Base-by-base conservation (phyloP, 495 filamentous ascomycete genomes). In the Penicillium desertorum region DNA sequence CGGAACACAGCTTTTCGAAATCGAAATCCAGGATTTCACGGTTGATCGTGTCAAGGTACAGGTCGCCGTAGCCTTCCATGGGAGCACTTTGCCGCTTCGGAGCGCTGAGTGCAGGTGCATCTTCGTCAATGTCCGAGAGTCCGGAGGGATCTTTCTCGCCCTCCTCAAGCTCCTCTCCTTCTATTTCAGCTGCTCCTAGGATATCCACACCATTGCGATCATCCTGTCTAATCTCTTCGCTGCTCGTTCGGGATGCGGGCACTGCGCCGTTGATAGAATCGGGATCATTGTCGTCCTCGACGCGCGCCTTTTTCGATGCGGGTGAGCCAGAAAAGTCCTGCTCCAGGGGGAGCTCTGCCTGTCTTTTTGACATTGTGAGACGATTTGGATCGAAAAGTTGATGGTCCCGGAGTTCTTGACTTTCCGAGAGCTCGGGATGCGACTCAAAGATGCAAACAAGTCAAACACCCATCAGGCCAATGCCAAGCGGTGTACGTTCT, bases 41-140 rank as follows among this genome's bases (percentile, higher is more conserved):
- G 74, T 97, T 86, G 73, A 99, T 93, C 3, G 93, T 98, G 73
- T 99, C 95, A 51, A 99, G 88, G 70, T 99, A 99, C 30, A 99
- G 84, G 71, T 99, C 95, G 57, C 86, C 86, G 73, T 96, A 98
- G 52, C 95, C 94, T 73, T 88, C 90, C 37, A 88, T 82, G 17
- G 94, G 94, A 27, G 86, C 88, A 32, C 76, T 75, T 71, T 96
- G 91, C 52, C 90, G 76, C 68, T 78, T 72, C 36, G 76, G 75
- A 4, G 72, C 71, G 52, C 70, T 68, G 63, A 76, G 71, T 27
- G 70, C 75, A 25, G 75, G 72, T 34, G 57, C 60, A 37, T 79
- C 69, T 55, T 81, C 76, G 34, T 75, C 72, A 17, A 63, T 62
- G 48, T 71, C 73, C 11, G 67, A 69, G 17, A 69, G 64, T 6